phyloP scores from a whole-genome alignment of 2,329 filamentous ascomycete genomes.

The Beauveria asiatica region DNA sequence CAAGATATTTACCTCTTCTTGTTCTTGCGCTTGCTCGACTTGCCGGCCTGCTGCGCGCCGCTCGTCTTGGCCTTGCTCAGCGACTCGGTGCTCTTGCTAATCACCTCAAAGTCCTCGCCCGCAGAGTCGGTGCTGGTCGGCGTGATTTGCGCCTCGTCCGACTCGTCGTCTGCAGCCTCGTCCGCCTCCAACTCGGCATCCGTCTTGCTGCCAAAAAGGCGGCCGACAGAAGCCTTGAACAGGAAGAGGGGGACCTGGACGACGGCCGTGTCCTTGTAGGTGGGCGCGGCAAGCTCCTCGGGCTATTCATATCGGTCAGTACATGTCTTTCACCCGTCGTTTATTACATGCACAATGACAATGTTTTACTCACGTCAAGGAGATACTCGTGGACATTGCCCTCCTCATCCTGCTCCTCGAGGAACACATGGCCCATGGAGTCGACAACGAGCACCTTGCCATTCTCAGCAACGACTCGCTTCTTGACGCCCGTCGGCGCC shows the following conservation, averaged over 20 bases:
- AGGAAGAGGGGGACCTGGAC: slow-evolving; percentile 68
- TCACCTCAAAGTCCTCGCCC: slow-evolving; percentile 53
- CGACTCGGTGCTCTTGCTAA: slow-evolving; percentile 52
- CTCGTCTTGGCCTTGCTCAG: slow-evolving; percentile 43
- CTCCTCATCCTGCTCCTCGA: slow-evolving; percentile 87
- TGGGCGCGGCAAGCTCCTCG: slow-evolving; percentile 70
- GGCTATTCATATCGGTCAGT: slow-evolving; percentile 41
- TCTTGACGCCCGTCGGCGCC: slow-evolving; percentile 67
- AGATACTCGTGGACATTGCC: slow-evolving; percentile 76
- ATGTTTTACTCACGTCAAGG: slow-evolving; percentile 62
- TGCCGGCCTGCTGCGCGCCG: slow-evolving; percentile 32
- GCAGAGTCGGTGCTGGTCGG: slow-evolving; percentile 46
- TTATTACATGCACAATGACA: not conserved
- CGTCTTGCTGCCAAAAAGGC: slow-evolving; percentile 33
- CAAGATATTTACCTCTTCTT: slow-evolving; percentile 41
- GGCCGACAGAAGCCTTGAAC: slow-evolving; percentile 50
- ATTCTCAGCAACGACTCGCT: slow-evolving; percentile 85
- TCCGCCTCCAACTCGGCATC: slow-evolving; percentile 28
- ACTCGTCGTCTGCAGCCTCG: slow-evolving; percentile 36
- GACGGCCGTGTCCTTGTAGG: slow-evolving; percentile 73
- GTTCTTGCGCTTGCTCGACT: slow-evolving; percentile 42
- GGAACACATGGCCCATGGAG: slow-evolving; percentile 80
- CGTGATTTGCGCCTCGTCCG: slow-evolving; percentile 41
- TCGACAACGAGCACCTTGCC: slow-evolving; percentile 93
- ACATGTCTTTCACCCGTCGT: not conserved